Conservation (phyloP, 768 basidiomycete species). For the Serendipita sp. region DNA sequence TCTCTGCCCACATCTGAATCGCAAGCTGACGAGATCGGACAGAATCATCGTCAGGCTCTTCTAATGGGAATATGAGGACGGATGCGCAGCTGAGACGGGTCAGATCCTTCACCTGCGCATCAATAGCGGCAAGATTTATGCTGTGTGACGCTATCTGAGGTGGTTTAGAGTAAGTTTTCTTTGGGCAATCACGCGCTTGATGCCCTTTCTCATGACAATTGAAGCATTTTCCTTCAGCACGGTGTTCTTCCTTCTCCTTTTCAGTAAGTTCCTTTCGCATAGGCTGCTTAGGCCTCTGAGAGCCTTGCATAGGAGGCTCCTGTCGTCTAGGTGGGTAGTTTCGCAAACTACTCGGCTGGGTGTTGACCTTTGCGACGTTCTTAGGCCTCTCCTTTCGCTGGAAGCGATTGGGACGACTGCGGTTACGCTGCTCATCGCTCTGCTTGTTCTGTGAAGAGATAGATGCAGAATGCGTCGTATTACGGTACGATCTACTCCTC, state of each 20-base stretch:
- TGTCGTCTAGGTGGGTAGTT: neutral
- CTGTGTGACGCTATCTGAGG: neutral
- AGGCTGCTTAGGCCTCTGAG: neutral
- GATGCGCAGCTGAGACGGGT: neutral
- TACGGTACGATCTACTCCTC: neutral
- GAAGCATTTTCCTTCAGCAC: conserved; percentile 18
- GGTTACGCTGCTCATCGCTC: neutral
- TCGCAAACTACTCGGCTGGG: neutral
- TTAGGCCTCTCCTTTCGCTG: neutral
- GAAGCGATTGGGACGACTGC: neutral
- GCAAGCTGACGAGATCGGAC: neutral
- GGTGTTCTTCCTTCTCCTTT: neutral
- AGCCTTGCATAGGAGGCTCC: neutral
- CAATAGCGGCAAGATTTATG: neutral
- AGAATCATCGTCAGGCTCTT: neutral
- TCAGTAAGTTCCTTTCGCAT: neutral
- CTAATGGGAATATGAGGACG: neutral
- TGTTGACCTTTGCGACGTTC: neutral
- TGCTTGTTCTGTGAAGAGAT: neutral
- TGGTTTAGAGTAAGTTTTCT: conserved; percentile 11
- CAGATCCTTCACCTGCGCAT: neutral
- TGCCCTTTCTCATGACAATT: conserved; percentile 19
- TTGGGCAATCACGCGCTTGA: conserved; percentile 19
- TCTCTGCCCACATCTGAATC: neutral
- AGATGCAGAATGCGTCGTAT: neutral